These are phyloP conservation scores for Trifolium fragiferum DNA, from an alignment of 306 rosid species.

Conservation along the genomic window DNA sequence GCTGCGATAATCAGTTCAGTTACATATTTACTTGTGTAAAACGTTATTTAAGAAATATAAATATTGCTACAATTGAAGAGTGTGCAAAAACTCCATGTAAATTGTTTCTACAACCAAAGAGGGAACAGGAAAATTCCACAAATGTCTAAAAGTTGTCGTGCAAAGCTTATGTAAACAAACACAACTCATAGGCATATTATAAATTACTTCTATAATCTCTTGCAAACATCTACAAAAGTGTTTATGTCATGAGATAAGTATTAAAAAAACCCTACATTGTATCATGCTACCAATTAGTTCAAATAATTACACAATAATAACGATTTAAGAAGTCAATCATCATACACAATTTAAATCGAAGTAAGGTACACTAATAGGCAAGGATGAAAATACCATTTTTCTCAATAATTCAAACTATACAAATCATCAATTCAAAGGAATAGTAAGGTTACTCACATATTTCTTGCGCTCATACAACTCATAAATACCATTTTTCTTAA, in stretches of 20 bases:
- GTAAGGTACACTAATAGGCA: constrained; percentile 16
- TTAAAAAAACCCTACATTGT: neutral
- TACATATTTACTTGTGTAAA: neutral
- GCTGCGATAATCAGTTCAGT: neutral
- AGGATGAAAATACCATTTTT: neutral
- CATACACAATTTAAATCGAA: neutral
- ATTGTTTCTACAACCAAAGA: constrained; percentile 3
- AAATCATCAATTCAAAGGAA: neutral
- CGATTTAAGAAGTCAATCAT: neutral
- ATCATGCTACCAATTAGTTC: constrained; percentile 23
- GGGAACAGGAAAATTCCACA: neutral
- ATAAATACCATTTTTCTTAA: neutral
- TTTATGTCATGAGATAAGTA: neutral
- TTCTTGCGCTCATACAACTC: constrained; percentile 75
- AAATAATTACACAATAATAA: constrained; percentile 3
- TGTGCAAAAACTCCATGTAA: neutral
- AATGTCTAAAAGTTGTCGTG: neutral
- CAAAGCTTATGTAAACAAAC: neutral
- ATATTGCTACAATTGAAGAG: neutral
- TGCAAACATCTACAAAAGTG: neutral
- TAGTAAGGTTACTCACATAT: constrained; percentile 60
- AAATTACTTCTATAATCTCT: neutral
- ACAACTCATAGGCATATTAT: neutral
- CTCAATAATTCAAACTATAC: neutral
- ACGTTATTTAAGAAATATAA: neutral